Evolutionary conservation across 345 rosid species (phyloP).

Genomic region (Combretum micranthum): DNA sequence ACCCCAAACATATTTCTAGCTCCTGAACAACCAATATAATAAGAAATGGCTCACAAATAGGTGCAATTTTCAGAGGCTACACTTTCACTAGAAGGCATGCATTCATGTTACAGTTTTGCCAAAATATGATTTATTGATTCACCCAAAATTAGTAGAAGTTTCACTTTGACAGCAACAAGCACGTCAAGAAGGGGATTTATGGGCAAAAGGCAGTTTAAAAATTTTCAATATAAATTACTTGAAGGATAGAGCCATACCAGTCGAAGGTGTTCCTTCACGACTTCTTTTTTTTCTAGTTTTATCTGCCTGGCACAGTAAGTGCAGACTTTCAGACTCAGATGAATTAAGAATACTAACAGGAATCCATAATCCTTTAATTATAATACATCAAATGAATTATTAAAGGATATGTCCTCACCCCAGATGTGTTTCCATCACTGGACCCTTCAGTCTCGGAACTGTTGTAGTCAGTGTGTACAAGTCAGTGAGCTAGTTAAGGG

Average conservation of each 20-base stretch:
- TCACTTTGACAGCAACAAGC: no score
- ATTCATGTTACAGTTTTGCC: no score
- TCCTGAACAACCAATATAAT: no score
- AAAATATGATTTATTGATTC: no score
- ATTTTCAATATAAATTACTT: background rate
- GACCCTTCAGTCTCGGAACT: slow-evolving; percentile 62
- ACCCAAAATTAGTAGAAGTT: no score
- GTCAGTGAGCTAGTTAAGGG: background rate
- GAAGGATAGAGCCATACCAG: slow-evolving; percentile 37
- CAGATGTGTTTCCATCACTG: slow-evolving; percentile 52
- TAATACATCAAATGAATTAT: no score
- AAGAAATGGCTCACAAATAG: no score
- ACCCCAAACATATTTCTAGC: no score
- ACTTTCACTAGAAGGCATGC: no score
- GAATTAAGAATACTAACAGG: background rate
- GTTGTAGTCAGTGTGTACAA: slow-evolving; percentile 35
- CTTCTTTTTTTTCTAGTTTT: slow-evolving; percentile 60
- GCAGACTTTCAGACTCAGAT: slow-evolving; percentile 5
- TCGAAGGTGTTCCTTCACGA: slow-evolving; percentile 46
- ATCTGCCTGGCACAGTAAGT: slow-evolving; percentile 42
- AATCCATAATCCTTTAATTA: no score
- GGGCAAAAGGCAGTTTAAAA: background rate
- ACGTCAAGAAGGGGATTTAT: background rate
- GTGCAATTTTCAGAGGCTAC: no score
- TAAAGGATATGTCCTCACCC: slow-evolving; percentile 33